phyloP scores from a whole-genome alignment of 352 stramenopile species.

The Pythium graminicola region DNA sequence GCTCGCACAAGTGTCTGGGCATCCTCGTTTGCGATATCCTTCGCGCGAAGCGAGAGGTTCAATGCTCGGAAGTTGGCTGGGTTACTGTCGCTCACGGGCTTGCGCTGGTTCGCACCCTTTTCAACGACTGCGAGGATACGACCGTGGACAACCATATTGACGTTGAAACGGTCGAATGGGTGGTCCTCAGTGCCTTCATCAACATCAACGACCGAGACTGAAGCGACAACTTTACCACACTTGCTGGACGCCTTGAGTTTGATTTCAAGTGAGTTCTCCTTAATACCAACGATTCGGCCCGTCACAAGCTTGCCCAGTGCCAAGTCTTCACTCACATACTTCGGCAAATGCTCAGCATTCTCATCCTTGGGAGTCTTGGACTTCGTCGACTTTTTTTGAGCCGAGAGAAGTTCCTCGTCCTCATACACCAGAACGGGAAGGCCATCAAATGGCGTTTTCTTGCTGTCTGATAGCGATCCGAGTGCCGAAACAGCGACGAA shows the following conservation, averaged over 20 bases:
- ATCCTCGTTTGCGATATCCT: slow-evolving; percentile 41
- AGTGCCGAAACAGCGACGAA: slow-evolving; percentile 43
- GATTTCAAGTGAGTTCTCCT: slow-evolving; percentile 78
- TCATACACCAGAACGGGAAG: slow-evolving; percentile 57
- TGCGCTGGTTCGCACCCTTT: slow-evolving; percentile 83
- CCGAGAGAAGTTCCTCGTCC: slow-evolving; percentile 37
- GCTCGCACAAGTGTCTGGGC: slow-evolving; percentile 46
- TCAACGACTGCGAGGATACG: slow-evolving; percentile 57
- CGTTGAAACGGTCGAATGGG: slow-evolving; percentile 74
- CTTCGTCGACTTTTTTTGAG: slow-evolving; percentile 14
- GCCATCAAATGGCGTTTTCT: slow-evolving; percentile 68
- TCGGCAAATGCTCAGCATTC: slow-evolving; percentile 48
- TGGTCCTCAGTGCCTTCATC: slow-evolving; percentile 49
- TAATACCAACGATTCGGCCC: slow-evolving; percentile 65
- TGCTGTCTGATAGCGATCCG: slow-evolving; percentile 21
- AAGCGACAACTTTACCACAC: slow-evolving; percentile 64
- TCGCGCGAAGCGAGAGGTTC: slow-evolving; percentile 57
- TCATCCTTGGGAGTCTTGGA: slow-evolving; percentile 28
- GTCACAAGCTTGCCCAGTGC: slow-evolving; percentile 60
- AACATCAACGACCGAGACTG: slow-evolving; percentile 81
- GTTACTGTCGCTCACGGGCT: slow-evolving; percentile 73
- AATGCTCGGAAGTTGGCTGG: slow-evolving; percentile 64
- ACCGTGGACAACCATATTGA: slow-evolving; percentile 63
- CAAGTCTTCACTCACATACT: slow-evolving; percentile 60
- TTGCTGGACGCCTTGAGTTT: slow-evolving; percentile 71